Conservation (phyloP, 179 eudicot species). For the Actinidia chinensis region DNA sequence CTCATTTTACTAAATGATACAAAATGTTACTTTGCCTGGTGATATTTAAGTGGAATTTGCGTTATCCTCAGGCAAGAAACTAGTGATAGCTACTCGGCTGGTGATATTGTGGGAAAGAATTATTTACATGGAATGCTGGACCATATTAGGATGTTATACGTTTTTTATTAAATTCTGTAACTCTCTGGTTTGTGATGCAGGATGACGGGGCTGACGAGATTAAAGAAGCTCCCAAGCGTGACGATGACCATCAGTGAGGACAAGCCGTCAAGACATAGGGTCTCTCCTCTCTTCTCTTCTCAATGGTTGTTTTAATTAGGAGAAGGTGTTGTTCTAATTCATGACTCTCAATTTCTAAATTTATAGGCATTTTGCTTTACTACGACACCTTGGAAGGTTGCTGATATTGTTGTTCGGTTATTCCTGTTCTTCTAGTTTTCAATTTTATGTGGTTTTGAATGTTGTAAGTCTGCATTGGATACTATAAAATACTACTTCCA, state of each 20-base stretch:
- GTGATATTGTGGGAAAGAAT: neutral
- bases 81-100: neutral
- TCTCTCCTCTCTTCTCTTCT: neutral
- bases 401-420: neutral
- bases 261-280: neutral
- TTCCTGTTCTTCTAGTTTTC: conserved; percentile 1
- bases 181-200: conserved; percentile 9
- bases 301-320: conserved; percentile 15
- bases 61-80: neutral
- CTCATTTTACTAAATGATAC: neutral
- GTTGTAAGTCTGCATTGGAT: conserved; percentile 5
- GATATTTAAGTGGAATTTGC: neutral
- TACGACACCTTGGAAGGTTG: neutral
- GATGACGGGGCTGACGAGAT: conserved; percentile 24
- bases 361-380: conserved; percentile 10
- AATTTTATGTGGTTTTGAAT: conserved; percentile 6
- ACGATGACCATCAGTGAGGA: conserved; percentile 12
- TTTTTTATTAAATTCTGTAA: neutral
- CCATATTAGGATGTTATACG: neutral
- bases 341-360: neutral
- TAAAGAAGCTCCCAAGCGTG: conserved; percentile 21
- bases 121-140: neutral
- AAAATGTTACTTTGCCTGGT: no score
- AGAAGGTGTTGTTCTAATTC: conserved; percentile 14
- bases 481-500: neutral